Evolutionary conservation across 108 stramenopile species (phyloP).

Genomic region (Licmophora abbreviata): DNA sequence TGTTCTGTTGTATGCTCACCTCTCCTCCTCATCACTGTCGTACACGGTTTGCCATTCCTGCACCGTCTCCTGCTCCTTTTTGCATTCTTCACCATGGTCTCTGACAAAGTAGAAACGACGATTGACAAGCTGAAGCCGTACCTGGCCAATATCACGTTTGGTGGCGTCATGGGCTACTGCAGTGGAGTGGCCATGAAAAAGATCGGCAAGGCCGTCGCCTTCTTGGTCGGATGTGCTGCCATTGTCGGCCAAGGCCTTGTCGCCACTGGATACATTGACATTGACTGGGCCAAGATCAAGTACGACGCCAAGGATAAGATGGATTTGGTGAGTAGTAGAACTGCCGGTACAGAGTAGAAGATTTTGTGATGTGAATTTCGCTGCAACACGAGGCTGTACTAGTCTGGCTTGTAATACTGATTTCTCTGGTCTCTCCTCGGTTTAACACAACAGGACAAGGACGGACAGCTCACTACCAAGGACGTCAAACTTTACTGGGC

Average conservation of each 20-base stretch:
- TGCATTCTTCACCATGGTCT: no score
- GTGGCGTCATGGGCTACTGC: conserved; percentile 80
- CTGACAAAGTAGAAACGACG: conserved; percentile 1
- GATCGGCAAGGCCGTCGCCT: conserved; percentile 68
- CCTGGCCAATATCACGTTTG: conserved; percentile 55
- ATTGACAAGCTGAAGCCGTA: conserved; percentile 31
- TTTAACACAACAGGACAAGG: conserved; percentile 19
- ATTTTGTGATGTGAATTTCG: conserved; percentile 4
- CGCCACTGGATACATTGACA: conserved; percentile 62
- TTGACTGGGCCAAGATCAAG: conserved; percentile 84
- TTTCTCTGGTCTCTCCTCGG: neutral
- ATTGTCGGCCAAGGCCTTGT: conserved; percentile 61
- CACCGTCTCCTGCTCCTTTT: no score
- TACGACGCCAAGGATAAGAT: conserved; percentile 47
- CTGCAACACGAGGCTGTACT: conserved; percentile 14
- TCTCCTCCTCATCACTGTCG: no score
- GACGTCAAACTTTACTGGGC: conserved; percentile 77
- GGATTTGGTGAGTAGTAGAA: conserved; percentile 37
- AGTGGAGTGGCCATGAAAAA: conserved; percentile 77
- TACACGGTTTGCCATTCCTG: no score
- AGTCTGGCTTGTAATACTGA: neutral
- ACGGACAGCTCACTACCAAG: conserved; percentile 50
- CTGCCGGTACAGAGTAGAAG: neutral
- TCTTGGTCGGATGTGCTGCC: conserved; percentile 70
- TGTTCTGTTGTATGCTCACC: no score